Conservation (phyloP, 1,284 basidiomycete genomes). For the Boletus semigastroideus region DNA sequence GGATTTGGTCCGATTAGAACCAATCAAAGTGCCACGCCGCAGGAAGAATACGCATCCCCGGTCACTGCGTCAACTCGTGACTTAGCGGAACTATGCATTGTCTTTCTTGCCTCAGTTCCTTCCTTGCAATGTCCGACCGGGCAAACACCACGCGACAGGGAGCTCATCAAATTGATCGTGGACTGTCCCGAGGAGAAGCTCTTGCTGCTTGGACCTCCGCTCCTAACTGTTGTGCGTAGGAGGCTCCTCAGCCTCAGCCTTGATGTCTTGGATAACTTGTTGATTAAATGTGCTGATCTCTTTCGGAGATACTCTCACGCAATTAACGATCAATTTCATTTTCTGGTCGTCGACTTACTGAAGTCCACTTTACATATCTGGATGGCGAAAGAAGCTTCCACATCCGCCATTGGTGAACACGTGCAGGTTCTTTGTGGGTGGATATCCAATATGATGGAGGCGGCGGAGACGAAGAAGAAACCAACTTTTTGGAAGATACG, state of each 20-base stretch:
- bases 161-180: slow-evolving; percentile 60
- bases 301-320: slow-evolving; percentile 59
- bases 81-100: slow-evolving; percentile 50
- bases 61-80: slow-evolving; percentile 23
- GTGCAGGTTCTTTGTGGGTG: slow-evolving; percentile 52
- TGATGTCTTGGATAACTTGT: slow-evolving; percentile 51
- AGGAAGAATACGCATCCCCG: slow-evolving; percentile 19
- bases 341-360: slow-evolving; percentile 62
- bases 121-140: slow-evolving; percentile 56
- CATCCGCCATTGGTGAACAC: slow-evolving; percentile 43
- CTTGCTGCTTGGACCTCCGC: slow-evolving; percentile 53
- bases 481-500: slow-evolving; percentile 69
- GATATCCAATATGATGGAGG: slow-evolving; percentile 47
- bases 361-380: slow-evolving; percentile 67
- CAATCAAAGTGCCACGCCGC: slow-evolving; percentile 32
- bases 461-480: slow-evolving; percentile 36
- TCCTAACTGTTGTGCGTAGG: slow-evolving; percentile 55
- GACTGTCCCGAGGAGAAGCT: slow-evolving; percentile 54
- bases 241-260: slow-evolving; percentile 54
- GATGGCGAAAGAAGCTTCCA: slow-evolving; percentile 42
- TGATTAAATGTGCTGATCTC: slow-evolving; percentile 55
- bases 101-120: slow-evolving; percentile 57
- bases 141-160: slow-evolving; percentile 61
- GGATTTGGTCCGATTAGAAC: slow-evolving; percentile 64
- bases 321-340: slow-evolving; percentile 53